Conservation (phyloP, 2,329 filamentous ascomycete species). For the Pseudogymnoascus sp. region DNA sequence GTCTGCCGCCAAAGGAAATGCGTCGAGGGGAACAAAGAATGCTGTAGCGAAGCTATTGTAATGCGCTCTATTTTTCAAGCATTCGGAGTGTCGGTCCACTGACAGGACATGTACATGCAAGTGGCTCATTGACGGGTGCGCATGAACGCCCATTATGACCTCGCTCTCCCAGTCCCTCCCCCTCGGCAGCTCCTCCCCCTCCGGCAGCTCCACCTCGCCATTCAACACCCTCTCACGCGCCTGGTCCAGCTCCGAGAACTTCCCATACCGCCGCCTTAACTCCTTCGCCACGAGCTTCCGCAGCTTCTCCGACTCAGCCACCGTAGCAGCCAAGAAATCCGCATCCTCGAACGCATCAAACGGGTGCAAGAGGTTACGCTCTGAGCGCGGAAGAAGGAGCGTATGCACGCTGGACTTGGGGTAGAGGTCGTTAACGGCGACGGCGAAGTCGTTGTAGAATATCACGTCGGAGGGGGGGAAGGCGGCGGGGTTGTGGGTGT, state of each 20-base stretch:
- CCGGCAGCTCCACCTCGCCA: constrained; percentile 42
- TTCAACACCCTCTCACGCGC: constrained; percentile 57
- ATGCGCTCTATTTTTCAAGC: constrained; percentile 73
- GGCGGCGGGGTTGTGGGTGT: constrained; percentile 53
- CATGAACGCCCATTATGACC: constrained; percentile 72
- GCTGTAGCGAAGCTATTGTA: constrained; percentile 85
- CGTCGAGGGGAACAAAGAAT: constrained; percentile 71
- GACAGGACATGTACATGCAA: constrained; percentile 84
- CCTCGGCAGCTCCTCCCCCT: constrained; percentile 45
- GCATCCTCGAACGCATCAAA: constrained; percentile 67
- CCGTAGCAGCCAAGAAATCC: constrained; percentile 58
- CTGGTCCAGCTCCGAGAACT: constrained; percentile 53
- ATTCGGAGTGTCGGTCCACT: constrained; percentile 64
- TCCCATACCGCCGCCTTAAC: constrained; percentile 60
- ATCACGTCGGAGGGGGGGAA: constrained; percentile 54
- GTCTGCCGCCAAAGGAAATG: constrained; percentile 64
- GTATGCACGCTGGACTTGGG: constrained; percentile 81
- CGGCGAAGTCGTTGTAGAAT: constrained; percentile 59
- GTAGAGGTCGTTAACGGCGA: constrained; percentile 73
- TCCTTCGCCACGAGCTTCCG: constrained; percentile 62
- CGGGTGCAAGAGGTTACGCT: constrained; percentile 58
- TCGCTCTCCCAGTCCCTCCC: constrained; percentile 75
- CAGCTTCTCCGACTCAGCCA: constrained; percentile 51
- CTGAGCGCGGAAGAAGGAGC: constrained; percentile 74
- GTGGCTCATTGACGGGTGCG: constrained; percentile 84